These are phyloP conservation scores for Tetradesmus obliquus DNA, from an alignment of 139 green algal genomes.

Conservation along the genomic window DNA sequence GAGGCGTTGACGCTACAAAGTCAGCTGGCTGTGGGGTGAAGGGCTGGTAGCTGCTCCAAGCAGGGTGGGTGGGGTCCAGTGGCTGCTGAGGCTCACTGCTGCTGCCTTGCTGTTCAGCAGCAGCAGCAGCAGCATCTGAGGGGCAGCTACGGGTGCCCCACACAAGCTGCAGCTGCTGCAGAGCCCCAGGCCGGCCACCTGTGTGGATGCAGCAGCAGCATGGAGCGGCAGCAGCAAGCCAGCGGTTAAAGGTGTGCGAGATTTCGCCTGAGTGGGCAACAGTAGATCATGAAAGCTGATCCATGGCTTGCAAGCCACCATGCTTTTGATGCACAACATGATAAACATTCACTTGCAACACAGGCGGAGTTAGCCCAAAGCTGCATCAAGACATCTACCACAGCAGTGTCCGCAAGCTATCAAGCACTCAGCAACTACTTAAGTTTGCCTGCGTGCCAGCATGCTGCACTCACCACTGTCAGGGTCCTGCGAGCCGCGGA, in stretches of 20 bases:
- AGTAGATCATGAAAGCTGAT: too few species aligned
- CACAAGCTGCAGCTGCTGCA: slow-evolving; percentile 21
- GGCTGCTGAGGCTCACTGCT: not conserved
- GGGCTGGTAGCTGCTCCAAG: too few species aligned
- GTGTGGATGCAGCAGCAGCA: not conserved
- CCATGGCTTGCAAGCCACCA: too few species aligned
- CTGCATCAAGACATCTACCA: too few species aligned
- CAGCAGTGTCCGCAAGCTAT: too few species aligned
- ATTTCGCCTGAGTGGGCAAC: too few species aligned
- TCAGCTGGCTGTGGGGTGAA: too few species aligned
- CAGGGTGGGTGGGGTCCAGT: not conserved
- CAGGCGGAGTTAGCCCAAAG: too few species aligned
- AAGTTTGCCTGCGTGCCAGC: not conserved
- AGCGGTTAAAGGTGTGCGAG: too few species aligned
- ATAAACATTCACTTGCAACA: too few species aligned
- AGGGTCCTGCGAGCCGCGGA: not conserved
- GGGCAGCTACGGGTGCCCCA: not conserved
- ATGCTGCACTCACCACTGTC: not conserved
- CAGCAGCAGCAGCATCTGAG: not conserved
- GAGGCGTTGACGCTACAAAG: too few species aligned
- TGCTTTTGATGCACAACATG: too few species aligned
- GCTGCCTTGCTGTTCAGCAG: not conserved
- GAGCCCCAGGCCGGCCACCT: not conserved
- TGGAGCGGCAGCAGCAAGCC: not conserved
- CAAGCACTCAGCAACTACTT: not conserved